phyloP scores from a whole-genome alignment of 2,329 filamentous ascomycete species.

The Trichoderma simmonsii region DNA sequence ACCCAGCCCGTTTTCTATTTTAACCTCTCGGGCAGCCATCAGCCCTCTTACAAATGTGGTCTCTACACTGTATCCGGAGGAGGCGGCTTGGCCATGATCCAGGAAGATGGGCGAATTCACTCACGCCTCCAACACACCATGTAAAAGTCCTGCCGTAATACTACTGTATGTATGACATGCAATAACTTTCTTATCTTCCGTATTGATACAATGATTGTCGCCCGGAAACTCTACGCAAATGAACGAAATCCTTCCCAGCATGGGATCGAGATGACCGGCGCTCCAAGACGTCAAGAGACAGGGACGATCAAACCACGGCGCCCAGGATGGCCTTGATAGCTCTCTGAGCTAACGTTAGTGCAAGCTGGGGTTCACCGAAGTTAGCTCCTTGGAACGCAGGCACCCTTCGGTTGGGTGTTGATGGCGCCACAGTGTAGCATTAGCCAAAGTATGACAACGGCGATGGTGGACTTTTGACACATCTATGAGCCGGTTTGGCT shows the following conservation, averaged over 20 bases:
- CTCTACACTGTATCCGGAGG: neutral
- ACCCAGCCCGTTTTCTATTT: neutral
- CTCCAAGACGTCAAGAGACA: slow-evolving; percentile 12
- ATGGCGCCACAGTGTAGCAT: slow-evolving; percentile 3
- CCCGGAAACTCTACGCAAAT: neutral
- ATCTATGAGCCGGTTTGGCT: neutral
- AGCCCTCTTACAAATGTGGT: neutral
- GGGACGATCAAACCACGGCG: slow-evolving; percentile 3
- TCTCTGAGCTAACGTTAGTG: slow-evolving; percentile 5
- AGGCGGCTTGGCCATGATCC: neutral
- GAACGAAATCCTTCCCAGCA: neutral
- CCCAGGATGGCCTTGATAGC: slow-evolving; percentile 7
- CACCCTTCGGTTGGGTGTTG: slow-evolving; percentile 1
- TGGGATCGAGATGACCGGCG: slow-evolving; percentile 9
- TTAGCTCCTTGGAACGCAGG: neutral
- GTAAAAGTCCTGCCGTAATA: neutral
- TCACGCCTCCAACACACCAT: neutral
- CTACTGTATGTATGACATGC: neutral
- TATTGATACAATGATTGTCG: neutral
- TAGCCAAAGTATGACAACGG: neutral
- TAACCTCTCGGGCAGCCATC: neutral
- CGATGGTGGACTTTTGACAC: neutral
- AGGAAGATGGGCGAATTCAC: neutral
- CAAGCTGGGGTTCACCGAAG: slow-evolving; percentile 4
- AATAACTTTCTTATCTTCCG: neutral